Conservation (phyloP, 108 stramenopile genomes). For the Conticribra guillardii region DNA sequence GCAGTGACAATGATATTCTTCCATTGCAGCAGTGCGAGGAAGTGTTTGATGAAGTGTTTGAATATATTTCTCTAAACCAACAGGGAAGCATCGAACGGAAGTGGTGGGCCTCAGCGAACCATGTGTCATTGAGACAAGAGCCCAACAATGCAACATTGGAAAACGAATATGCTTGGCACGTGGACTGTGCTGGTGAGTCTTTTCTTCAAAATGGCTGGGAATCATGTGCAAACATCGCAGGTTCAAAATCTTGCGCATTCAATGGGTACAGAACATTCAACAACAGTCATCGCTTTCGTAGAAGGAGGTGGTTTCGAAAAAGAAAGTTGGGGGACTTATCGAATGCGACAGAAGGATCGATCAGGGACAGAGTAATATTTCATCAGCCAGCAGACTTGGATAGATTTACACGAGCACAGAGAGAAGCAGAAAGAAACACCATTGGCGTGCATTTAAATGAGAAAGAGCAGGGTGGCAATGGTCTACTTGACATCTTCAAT, state of each 20-base stretch:
- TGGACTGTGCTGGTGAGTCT: slow-evolving; percentile 62
- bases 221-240: slow-evolving; percentile 54
- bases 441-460: slow-evolving; percentile 15
- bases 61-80: slow-evolving; percentile 62
- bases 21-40: slow-evolving; percentile 49
- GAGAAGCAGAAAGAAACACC: slow-evolving; percentile 20
- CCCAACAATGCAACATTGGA: slow-evolving; percentile 17
- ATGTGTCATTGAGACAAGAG: slow-evolving; percentile 43
- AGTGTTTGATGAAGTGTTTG: slow-evolving; percentile 67
- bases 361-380: slow-evolving; percentile 53
- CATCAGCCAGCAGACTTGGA: slow-evolving; percentile 56
- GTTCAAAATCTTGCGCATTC: slow-evolving; percentile 45
- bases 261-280: slow-evolving; percentile 52
- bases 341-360: not conserved
- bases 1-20: slow-evolving; percentile 48
- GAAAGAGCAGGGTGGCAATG: slow-evolving; percentile 1
- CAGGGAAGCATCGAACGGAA: slow-evolving; percentile 48
- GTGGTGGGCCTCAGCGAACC: slow-evolving; percentile 75
- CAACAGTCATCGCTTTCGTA: slow-evolving; percentile 54
- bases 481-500: slow-evolving; percentile 17
- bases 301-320: slow-evolving; percentile 65
- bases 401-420: slow-evolving; percentile 42
- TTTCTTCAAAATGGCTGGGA: slow-evolving; percentile 65
- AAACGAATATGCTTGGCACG: slow-evolving; percentile 12
- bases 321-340: slow-evolving; percentile 6